Conservation (phyloP, 306 rosid species). For the Quillaja saponaria region DNA sequence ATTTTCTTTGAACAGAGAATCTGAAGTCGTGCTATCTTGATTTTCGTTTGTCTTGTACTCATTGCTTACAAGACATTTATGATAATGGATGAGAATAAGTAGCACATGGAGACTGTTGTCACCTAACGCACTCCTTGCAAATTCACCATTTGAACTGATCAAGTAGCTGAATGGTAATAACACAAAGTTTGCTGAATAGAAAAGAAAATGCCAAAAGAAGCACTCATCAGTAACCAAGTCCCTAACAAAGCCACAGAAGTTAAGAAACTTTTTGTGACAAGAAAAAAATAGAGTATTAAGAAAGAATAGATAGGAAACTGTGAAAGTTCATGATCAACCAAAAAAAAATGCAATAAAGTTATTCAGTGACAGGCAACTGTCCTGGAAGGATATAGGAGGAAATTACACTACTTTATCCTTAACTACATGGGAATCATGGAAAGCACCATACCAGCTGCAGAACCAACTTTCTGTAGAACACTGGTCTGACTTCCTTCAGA, state of each 20-base stretch:
- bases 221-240: conserved; percentile 20
- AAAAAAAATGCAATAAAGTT: conserved; percentile 3
- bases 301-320: conserved; percentile 10
- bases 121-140: conserved; percentile 70
- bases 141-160: conserved; percentile 72
- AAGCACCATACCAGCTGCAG: conserved; percentile 82
- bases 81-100: conserved; percentile 90
- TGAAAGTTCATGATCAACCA: conserved; percentile 2
- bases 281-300: conserved; percentile 2
- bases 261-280: conserved; percentile 26
- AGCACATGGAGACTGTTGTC: conserved; percentile 87
- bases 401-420: neutral
- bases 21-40: conserved; percentile 50
- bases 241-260: conserved; percentile 10
- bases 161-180: conserved; percentile 80
- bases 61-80: conserved; percentile 58
- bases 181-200: conserved; percentile 81
- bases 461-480: conserved; percentile 89
- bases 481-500: conserved; percentile 82
- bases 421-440: neutral
- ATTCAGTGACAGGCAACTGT: no score
- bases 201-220: conserved; percentile 26
- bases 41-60: conserved; percentile 39
- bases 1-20: conserved; percentile 56
- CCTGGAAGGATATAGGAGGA: neutral